phyloP scores from a whole-genome alignment of 2,329 filamentous ascomycete genomes.

The Colletotrichum sp. region DNA sequence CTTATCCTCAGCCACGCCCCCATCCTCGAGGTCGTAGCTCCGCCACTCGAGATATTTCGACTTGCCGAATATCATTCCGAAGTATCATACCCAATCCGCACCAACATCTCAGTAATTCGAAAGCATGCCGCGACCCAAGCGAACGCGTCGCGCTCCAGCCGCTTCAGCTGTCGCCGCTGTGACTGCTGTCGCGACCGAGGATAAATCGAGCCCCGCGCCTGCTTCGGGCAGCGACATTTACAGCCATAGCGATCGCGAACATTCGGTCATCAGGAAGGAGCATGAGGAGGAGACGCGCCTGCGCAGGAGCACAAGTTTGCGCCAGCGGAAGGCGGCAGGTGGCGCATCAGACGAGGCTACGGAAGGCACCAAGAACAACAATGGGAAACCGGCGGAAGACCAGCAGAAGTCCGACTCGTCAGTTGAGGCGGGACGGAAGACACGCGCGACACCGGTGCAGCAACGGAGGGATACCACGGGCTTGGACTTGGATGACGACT shows the following conservation, averaged over 20 bases:
- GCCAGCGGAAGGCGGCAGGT: constrained; percentile 25
- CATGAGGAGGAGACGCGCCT: constrained; percentile 14
- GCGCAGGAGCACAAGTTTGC: constrained; percentile 18
- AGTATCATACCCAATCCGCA: background rate
- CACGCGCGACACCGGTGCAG: constrained; percentile 35
- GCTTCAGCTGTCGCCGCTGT: constrained; percentile 22
- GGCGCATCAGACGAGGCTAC: constrained; percentile 41
- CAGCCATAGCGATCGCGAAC: constrained; percentile 39
- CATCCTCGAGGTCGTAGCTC: background rate
- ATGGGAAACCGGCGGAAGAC: constrained; percentile 24
- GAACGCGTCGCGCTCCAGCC: constrained; percentile 31
- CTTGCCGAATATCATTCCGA: background rate
- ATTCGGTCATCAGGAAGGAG: constrained; percentile 28
- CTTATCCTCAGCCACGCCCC: background rate
- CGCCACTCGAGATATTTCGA: background rate
- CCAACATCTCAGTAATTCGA: background rate
- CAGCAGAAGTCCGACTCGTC: constrained; percentile 35
- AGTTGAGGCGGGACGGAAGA: constrained; percentile 42
- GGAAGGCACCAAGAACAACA: constrained; percentile 33
- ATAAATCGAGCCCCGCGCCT: constrained; percentile 6
- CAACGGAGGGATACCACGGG: constrained; percentile 49
- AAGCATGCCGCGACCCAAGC: constrained; percentile 34
- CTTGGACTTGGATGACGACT: constrained; percentile 52
- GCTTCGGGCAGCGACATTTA: constrained; percentile 33
- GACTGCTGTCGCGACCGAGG: constrained; percentile 5